Evolutionary conservation across 768 basidiomycete species (phyloP), one percentile per base, ranked within the genome.

Genomic region (Thelephora ganbajun): DNA sequence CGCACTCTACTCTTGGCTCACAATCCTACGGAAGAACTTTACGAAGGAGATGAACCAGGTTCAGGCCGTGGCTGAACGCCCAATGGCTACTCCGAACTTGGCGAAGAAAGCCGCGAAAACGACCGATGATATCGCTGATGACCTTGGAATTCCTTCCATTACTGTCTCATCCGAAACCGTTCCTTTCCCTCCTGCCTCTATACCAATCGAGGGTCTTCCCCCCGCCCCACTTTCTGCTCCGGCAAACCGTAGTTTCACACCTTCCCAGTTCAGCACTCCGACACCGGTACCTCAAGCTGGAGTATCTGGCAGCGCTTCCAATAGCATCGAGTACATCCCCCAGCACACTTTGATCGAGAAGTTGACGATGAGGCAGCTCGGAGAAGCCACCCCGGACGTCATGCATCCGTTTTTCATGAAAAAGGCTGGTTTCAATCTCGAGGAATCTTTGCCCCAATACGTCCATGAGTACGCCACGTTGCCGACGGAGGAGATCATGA

Each of bases 341-440:
- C 70, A 69, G n/a, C 65, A 66, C 19, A 71, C 85, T 41, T 71
- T 73, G 47, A 87, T 88, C 49, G 83, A 88, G 54, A 76, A 83
- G n/a, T 63, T 89, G 47, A 84, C 80, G 18, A 81, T 89, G 77
- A 76, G 83, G 22, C 89, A 90, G 59, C 67, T 91, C 11, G 89
- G 88, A 30, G 84, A 90, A 59, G 86, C 84, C n/a, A 87, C 85
- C 0, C 85, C 87, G 1, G 84, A 88, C 55, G 82, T 87, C 18
- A 84, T 83, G 84, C 84, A 83, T 59, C 83, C 83, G 2, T 85
- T 86, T 63, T 87, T 87, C 65, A 83, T 82, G 76, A 82, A 87
- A 57, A 83, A 78, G 57, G 78, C 84, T 1, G 83, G 86, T 0
- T 86, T 90, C 65, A 87, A 77, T 58, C 63, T 90, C 44, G 83